Base-by-base conservation (phyloP, 768 basidiomycete species). In the Boletus tomentosulus region DNA sequence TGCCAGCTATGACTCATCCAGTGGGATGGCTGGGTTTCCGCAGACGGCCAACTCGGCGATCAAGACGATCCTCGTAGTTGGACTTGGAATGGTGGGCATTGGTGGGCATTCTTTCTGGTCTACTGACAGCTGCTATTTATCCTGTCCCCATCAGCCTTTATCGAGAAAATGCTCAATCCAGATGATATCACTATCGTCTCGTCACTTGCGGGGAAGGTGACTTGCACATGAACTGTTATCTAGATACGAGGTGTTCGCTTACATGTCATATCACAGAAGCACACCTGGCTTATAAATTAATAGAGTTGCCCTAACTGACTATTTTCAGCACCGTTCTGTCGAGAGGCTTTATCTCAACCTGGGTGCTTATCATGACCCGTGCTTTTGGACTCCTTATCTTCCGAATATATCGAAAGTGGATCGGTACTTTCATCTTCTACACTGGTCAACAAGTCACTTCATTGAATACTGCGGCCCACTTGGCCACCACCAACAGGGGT, bases 371-470 rank as follows among this genome's bases (percentile, higher is more conserved):
- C 34, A n/a, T 43, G 7, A 19, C 31, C 16, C 24, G 9, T 35
- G 6, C 2, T 27, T 15, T 13, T 15, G 13, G 42, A 6, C n/a
- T 55, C 30, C 41, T 51, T 33, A 47, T 34, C 24, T n/a, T 25
- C 28, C 10, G 46, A 47, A 41, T 43, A 66, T 65, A 25, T 66
- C 66, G 0, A 64, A 31, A 73, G 73, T 72, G 45, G 73, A 74
- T 22, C 86, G 85, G 85, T 87, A 86, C 53, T n/a, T 79, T 89
- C 48, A 56, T 65, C n/a, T 81, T 77, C 65, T 69, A 79, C 51
- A 72, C 74, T 2, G 72, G 74, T n/a, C 81, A 84, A 67, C 65
- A 69, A 22, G 78, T 80, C 9, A 72, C 67, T 15, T 66, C 68
- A 24, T 60, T 79, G 37, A 72, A 74, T 50, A 65, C 70, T 1